Base-by-base conservation (phyloP, 2,329 filamentous ascomycete species). In the Tolypocladium nubicola region DNA sequence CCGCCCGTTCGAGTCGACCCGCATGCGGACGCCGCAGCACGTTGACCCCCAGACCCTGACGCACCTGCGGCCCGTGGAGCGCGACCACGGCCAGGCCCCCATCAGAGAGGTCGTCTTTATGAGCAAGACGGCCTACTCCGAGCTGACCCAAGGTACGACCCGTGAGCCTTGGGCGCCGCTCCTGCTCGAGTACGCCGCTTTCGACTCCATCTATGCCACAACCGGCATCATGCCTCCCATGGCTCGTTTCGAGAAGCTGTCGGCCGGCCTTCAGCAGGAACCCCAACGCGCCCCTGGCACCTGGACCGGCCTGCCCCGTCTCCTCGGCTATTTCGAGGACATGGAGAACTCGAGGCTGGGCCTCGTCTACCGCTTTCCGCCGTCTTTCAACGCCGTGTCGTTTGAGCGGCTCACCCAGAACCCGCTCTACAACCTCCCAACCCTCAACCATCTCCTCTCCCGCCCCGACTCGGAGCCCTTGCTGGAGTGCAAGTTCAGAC, bases 301-400 rank as follows among this genome's bases (percentile, higher is more conserved):
- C 2, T 88, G 79, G 76, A 85, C 80, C 67, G 77, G 88, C 61
- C 65, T 86, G 11, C 81, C 84, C 19, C 77, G 80, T 26, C 73
- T 87, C 50, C 71, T 87, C 14, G 84, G 82, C 2, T 92, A 90
- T 65, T 90, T 90, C 64, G 88, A 92, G 67, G 88, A 92, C 64
- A 78, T 87, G 56, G 80, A 83, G 21, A 76, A 82, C 56, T 85
- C 88, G 0, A 80, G 89, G 11, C 82, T 90, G 56, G 89, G 88
- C 6, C 76, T 93, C 13, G 80, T 93, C 13, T 93, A 90, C 64
- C 85, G 88, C 54, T 82, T 92, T 37, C 88, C 88, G 1, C 77
- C 81, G 1, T 76, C 79, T 10, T 87, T 89, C 70, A 79, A 82
- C 61, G 75, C 83, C 11, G 76, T 84, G 11, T 78, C 78, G 4